Evolutionary conservation across 2,329 filamentous ascomycete species (phyloP).

Genomic region (Metarhizium anisopliae): DNA sequence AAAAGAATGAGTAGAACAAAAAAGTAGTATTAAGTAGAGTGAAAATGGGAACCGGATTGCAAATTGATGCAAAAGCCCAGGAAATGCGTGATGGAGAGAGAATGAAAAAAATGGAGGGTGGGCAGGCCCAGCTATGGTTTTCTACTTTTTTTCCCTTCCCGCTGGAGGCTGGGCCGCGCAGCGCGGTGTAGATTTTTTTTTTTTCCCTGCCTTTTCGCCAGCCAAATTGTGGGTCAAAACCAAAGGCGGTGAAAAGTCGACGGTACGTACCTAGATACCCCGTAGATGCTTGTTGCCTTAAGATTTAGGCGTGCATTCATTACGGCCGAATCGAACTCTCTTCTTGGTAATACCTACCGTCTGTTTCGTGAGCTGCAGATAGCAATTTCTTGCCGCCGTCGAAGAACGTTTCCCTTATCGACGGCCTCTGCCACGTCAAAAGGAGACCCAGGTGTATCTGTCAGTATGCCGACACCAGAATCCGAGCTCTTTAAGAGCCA

Average conservation of each 20-base stretch:
- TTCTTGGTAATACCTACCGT: background rate
- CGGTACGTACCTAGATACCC: background rate
- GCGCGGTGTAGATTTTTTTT: constrained; percentile 16
- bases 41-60: background rate
- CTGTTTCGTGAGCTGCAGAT: background rate
- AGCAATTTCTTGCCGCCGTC: background rate
- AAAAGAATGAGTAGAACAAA: constrained; percentile 1
- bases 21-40: background rate
- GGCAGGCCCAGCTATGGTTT: constrained; percentile 2
- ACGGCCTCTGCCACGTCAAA: constrained; percentile 1
- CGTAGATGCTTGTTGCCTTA: constrained; percentile 14
- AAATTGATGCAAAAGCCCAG: background rate
- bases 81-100: background rate
- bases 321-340: background rate
- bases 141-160: constrained; percentile 12
- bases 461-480: constrained; percentile 71
- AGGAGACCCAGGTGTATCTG: constrained; percentile 9
- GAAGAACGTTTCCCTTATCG: constrained; percentile 7
- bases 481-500: constrained; percentile 73
- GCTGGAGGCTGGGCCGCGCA: constrained; percentile 14
- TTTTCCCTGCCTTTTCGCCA: constrained; percentile 14
- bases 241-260: constrained; percentile 24
- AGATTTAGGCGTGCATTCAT: constrained; percentile 9
- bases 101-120: constrained; percentile 4
- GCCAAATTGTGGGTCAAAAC: constrained; percentile 22